Evolutionary conservation across 768 basidiomycete genomes (phyloP).

Genomic region (Crepidotus variabilis): DNA sequence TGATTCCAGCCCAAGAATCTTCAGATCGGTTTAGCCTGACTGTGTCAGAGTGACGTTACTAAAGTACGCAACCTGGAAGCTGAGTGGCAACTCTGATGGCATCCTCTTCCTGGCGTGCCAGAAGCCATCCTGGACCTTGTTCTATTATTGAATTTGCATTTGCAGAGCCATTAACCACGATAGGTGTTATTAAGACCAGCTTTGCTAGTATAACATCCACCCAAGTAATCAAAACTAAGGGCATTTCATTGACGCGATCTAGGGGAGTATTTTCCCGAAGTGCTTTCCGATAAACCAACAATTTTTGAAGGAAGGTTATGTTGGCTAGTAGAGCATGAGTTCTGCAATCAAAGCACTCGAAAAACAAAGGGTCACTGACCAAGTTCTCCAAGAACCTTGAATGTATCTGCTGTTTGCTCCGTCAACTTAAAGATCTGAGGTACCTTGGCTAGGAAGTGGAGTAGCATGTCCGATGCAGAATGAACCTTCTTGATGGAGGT

Average conservation of each 20-base stretch:
- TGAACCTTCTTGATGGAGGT: constrained; percentile 5
- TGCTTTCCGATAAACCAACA: constrained; percentile 51
- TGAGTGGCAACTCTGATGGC: constrained; percentile 58
- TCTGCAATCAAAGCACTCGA: background rate
- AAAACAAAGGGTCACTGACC: constrained; percentile 9
- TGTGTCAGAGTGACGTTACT: no score
- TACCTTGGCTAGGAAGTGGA: constrained; percentile 9
- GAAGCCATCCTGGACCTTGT: constrained; percentile 22
- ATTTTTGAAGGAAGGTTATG: constrained; percentile 24
- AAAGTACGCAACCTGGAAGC: constrained; percentile 73
- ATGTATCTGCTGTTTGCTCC: constrained; percentile 1
- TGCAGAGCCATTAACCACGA: constrained; percentile 13
- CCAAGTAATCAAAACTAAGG: constrained; percentile 51
- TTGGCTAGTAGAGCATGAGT: constrained; percentile 19
- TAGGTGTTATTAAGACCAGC: constrained; percentile 35
- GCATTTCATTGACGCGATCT: constrained; percentile 14
- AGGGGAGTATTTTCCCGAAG: constrained; percentile 40
- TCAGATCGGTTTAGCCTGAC: background rate
- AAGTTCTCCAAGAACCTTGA: background rate
- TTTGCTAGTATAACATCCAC: constrained; percentile 57
- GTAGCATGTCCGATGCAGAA: constrained; percentile 5
- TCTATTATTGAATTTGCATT: background rate
- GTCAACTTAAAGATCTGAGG: background rate
- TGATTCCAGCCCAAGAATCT: constrained; percentile 55
- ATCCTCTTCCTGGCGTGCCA: constrained; percentile 44